These are phyloP conservation scores for Cephalotrichum gorgonifer DNA, from an alignment of 2,329 filamentous ascomycete species.

Conservation along the genomic window DNA sequence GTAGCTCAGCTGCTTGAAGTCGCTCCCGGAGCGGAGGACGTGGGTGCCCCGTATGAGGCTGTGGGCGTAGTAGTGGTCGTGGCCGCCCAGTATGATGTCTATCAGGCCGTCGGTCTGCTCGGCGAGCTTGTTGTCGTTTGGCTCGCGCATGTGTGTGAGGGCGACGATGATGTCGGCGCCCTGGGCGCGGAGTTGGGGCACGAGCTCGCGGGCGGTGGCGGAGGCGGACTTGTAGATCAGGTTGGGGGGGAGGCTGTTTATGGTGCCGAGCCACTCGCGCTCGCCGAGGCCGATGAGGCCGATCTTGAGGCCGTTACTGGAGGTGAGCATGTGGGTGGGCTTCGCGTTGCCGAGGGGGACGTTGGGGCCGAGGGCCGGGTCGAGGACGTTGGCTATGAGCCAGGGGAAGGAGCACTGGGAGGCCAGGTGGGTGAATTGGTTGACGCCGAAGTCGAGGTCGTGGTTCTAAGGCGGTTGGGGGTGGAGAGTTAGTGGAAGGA, in stretches of 20 bases:
- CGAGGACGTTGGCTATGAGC: conserved; percentile 80
- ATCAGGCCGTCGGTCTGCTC: conserved; percentile 62
- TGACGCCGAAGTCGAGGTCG: conserved; percentile 83
- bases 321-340: conserved; percentile 65
- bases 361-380: conserved; percentile 66
- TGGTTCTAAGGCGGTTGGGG: conserved; percentile 52
- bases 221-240: conserved; percentile 74
- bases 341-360: conserved; percentile 67
- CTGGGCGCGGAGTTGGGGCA: conserved; percentile 60
- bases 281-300: conserved; percentile 80
- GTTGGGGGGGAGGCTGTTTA: conserved; percentile 74
- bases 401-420: conserved; percentile 76
- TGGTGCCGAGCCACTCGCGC: conserved; percentile 80
- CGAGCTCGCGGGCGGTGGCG: conserved; percentile 63
- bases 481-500: not conserved
- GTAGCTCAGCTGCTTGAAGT: conserved; percentile 89
- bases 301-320: conserved; percentile 76
- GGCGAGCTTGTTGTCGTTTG: conserved; percentile 81
- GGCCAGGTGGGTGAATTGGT: conserved; percentile 65
- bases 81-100: conserved; percentile 79
- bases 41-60: conserved; percentile 68
- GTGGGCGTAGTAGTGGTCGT: conserved; percentile 84
- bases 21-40: conserved; percentile 75
- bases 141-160: conserved; percentile 76
- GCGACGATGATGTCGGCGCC: conserved; percentile 78